Evolutionary conservation across 306 rosid genomes (phyloP).

Genomic region (Trichosanthes truncata): DNA sequence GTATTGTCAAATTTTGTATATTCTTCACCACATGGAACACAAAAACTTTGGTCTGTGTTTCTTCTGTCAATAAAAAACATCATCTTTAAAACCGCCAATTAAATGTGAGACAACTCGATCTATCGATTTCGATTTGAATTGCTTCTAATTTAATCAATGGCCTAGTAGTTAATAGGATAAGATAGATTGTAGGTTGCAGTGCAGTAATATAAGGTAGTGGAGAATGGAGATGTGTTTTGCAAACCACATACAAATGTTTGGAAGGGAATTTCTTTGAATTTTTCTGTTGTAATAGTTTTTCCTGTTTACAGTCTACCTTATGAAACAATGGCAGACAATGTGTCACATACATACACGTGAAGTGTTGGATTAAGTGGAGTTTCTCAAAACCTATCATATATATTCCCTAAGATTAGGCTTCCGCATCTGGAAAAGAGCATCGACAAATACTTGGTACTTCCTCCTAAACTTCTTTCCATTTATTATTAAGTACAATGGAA

Average conservation of each 20-base stretch:
- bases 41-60: neutral
- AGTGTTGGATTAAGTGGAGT: neutral
- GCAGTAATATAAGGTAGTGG: slow-evolving; percentile 6
- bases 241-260: slow-evolving; percentile 6
- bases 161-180: neutral
- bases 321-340: slow-evolving; percentile 7
- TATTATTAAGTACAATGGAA: neutral
- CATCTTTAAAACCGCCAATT: too few species aligned
- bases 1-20: slow-evolving; percentile 8
- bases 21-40: slow-evolving; percentile 6
- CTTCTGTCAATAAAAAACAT: neutral
- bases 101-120: neutral
- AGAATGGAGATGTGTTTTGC: neutral
- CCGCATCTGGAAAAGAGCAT: neutral
- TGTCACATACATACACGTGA: slow-evolving; percentile 1
- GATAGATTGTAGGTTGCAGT: slow-evolving; percentile 4
- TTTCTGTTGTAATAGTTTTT: neutral
- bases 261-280: neutral
- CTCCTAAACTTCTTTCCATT: neutral
- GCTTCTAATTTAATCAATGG: neutral
- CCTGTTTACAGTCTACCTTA: neutral
- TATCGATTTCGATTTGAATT: neutral
- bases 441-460: neutral
- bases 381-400: neutral
- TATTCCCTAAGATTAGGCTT: neutral